Conservation (phyloP, 441 rosid species). For the Corymbia calophylla region DNA sequence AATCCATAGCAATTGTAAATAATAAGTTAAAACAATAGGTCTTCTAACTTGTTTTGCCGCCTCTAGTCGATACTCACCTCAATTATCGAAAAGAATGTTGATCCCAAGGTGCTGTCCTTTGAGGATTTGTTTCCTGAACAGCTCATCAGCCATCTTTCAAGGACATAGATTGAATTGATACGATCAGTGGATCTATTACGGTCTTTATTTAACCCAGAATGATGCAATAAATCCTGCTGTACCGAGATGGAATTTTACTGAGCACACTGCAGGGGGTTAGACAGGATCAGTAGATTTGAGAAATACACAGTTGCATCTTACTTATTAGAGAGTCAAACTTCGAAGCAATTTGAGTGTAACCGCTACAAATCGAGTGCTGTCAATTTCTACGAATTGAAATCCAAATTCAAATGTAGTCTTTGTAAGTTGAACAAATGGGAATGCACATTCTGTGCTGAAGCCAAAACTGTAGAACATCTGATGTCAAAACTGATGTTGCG, state of each 20-base stretch:
- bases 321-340: neutral
- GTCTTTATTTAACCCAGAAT: neutral
- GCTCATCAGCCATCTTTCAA: neutral
- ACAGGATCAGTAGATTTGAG: neutral
- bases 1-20: neutral
- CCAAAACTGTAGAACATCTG: neutral
- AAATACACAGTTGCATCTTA: neutral
- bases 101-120: neutral
- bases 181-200: neutral
- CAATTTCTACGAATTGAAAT: neutral
- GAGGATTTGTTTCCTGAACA: neutral
- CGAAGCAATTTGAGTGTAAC: neutral
- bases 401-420: neutral
- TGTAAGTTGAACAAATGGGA: neutral
- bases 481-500: neutral
- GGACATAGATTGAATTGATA: neutral
- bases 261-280: neutral
- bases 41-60: neutral
- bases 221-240: too few relatives aligned
- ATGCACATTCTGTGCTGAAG: neutral
- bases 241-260: neutral
- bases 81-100: neutral
- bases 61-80: neutral
- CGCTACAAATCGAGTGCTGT: neutral
- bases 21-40: neutral